Base-by-base conservation (phyloP, 495 filamentous ascomycete genomes). In the Pseudevernia furfuracea region DNA sequence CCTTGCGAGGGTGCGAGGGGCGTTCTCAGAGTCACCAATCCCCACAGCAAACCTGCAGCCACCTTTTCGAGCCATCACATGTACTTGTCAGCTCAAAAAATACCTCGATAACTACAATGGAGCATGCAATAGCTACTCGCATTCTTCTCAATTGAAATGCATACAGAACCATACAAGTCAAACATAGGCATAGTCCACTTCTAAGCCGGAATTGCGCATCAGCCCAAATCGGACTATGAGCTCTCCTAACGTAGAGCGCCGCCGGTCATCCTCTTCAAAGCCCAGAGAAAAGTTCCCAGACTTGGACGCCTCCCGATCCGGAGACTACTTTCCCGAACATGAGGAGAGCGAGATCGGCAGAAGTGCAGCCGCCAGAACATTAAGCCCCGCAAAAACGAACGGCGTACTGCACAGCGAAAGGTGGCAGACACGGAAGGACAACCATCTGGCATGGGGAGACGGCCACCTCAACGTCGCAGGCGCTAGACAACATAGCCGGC, bases 401-500 rank as follows among this genome's bases (percentile, higher is more conserved):
- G 75, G 68, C 25, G 32, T 64, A 36, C 46, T 61, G 57, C 56
- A 66, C 15, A 63, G 30, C 75, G 77, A 64, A 23, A 59, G 78
- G 62, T 81, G 82, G 84, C 79, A 82, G 59, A 76, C 82, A 41
- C 76, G 79, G 55, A 79, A 76, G 66, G 83, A 83, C 37, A 71
- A 71, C 39, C 70, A 70, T 59, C 41, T 75, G 67, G 61, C 72
- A 28, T 75, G 74, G 67, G 76, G 77, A 19, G 62, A 73, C 43
- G 72, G 71, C 61, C 76, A 74, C 67, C 76, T 78, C 61, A 69
- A 84, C 74, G 64, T 78, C 66, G 78, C 85, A 72, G 78, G 79
- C 68, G 62, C 72, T 17, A 67, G 72, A 60, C 57, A 82, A 66
- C 89, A 92, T 72, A 79, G 81, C 11, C 81, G 87, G 67, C 87